Evolutionary conservation across 2,329 filamentous ascomycete species (phyloP), one percentile per base, ranked within the genome.

Genomic region (Aspergillus novofumigatus): DNA sequence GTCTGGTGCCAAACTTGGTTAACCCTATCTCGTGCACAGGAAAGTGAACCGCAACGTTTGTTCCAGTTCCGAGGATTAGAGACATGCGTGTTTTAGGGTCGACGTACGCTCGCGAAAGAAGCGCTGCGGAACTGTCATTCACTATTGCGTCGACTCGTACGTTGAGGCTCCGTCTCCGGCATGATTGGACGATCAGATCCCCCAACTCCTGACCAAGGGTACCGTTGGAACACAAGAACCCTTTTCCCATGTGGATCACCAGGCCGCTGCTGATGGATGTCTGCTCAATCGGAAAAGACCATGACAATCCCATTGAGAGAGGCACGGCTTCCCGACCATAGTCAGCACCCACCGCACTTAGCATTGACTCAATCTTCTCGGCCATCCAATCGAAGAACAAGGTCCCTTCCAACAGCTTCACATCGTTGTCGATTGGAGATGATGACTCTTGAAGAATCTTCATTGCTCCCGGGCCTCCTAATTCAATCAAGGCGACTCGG

Each of bases 301-400:
- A 88, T 2, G 85, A 83, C 60, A 88, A 65, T 3, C 85, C 85
- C 78, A 87, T 83, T 4, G 79, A 76, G 55, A 87, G 71, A 10
- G 75, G 76, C 3, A 69, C 68, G 14, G 65, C 60, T 48, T 67
- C 70, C 6, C 72, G 68, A 20, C 71, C 72, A 47, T 74, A 77
- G 54, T 77, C 74, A 29, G 77, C 71, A 23, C 71, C 62, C 65
- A 75, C 70, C 59, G 72, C 60, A 67, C 69, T 70, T 50, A 87
- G 72, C 69, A 83, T 82, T 8, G 79, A 76, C 47, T 80, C 78
- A 56, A 88, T 86, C 58, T 80, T 79, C 50, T 77, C 76, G 5
- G 84, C 85, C 80, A 88, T 86, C 85, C 85, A 88, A 67, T 86
- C 83, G 67, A 87, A 88, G 69, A 88, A 87, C 1, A 77, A 74